A percentile compares a stretch with the other conserved stretches of the same genome.
Conservation (phyloP, 2,329 filamentous ascomycete genomes). For the Grosmannia penicillata region DNA sequence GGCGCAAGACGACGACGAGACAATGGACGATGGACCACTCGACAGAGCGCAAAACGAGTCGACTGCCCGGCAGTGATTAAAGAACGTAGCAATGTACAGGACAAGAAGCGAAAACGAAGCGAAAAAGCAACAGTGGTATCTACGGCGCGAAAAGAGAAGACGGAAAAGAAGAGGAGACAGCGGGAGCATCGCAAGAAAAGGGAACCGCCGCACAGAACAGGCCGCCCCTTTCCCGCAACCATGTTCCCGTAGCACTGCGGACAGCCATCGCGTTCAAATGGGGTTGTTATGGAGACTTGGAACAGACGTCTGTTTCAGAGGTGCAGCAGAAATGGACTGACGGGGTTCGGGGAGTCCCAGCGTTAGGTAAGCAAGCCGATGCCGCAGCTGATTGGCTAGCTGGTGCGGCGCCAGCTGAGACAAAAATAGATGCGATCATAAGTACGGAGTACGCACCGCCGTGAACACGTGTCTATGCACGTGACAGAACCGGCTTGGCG, state of each 20-base stretch:
- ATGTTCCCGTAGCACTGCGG: no score
- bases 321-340: slow-evolving; percentile 21
- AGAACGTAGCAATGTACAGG: background rate
- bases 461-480: no score
- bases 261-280: no score
- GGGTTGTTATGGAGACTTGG: no score
- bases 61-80: slow-evolving; percentile 1
- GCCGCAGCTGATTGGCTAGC: no score
- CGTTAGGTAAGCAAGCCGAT: slow-evolving; percentile 1
- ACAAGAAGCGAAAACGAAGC: background rate
- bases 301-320: slow-evolving; percentile 26
- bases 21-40: background rate
- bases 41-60: background rate
- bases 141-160: background rate
- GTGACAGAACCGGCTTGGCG: no score
- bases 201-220: background rate
- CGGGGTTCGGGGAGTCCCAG: no score
- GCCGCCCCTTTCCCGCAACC: background rate
- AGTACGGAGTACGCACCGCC: no score
- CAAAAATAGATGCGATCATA: no score
- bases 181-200: background rate
- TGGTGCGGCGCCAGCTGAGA: no score
- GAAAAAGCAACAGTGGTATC: background rate
- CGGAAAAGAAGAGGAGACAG: background rate
- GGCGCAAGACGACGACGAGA: background rate